phyloP scores from a whole-genome alignment of 192 early-diverging fungal genomes.

The Coemansia sp. region DNA sequence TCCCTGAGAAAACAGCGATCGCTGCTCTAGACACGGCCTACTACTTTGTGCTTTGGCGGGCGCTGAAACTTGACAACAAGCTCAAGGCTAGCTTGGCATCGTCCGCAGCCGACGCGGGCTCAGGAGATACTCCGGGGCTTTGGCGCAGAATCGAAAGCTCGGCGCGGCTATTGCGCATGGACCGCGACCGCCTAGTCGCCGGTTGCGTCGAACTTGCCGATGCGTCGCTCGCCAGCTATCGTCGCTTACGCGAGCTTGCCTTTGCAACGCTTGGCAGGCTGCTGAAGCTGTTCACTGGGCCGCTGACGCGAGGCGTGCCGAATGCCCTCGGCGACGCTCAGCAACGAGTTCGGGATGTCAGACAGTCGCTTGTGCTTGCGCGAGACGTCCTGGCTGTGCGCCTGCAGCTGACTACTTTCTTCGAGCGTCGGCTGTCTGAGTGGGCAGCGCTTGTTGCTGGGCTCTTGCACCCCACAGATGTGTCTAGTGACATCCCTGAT shows the following conservation, averaged over 20 bases:
- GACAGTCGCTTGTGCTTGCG: slow-evolving; percentile 5
- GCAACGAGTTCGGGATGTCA: neutral
- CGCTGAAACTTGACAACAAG: slow-evolving; percentile 19
- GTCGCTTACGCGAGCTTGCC: slow-evolving; percentile 35
- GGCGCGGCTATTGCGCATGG: slow-evolving; percentile 8
- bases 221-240: neutral
- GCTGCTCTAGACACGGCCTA: slow-evolving; percentile 36
- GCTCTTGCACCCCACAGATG: neutral
- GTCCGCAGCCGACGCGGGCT: neutral
- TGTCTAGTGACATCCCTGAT: neutral
- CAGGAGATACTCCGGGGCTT: slow-evolving; percentile 1
- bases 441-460: slow-evolving; percentile 9
- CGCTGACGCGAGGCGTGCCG: slow-evolving; percentile 8
- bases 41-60: slow-evolving; percentile 40
- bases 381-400: slow-evolving; percentile 4
- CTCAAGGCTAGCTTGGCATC: slow-evolving; percentile 7
- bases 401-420: slow-evolving; percentile 20
- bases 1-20: slow-evolving; percentile 23
- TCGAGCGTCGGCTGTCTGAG: slow-evolving; percentile 9
- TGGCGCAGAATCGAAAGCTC: slow-evolving; percentile 1
- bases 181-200: slow-evolving; percentile 22
- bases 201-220: slow-evolving; percentile 26
- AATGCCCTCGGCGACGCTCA: neutral
- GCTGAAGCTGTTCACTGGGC: slow-evolving; percentile 32
- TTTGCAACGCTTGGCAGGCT: slow-evolving; percentile 34